Conservation (phyloP, 169 alveolate genomes). For the Cyclospora cayetanensis region DNA sequence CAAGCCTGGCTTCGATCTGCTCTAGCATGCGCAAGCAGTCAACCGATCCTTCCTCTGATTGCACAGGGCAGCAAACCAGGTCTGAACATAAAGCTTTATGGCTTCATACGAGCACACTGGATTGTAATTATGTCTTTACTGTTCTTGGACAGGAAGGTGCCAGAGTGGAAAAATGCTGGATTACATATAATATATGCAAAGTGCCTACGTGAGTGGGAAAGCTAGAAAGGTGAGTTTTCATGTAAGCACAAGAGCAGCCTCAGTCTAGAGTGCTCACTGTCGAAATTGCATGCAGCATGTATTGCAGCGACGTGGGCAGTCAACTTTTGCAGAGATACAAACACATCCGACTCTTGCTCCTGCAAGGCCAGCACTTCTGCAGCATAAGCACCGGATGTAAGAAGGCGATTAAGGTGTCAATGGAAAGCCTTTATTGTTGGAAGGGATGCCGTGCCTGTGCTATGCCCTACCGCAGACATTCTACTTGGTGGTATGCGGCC, state of each 20-base stretch:
- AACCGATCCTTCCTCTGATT: slow-evolving; percentile 56
- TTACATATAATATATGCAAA: no score
- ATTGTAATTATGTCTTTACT: no score
- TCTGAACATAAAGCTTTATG: neutral
- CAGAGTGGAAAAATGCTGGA: no score
- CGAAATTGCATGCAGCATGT: slow-evolving; percentile 48
- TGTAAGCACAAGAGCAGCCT: neutral
- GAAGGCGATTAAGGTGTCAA: no score
- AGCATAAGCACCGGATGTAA: neutral
- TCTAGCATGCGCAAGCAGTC: slow-evolving; percentile 68
- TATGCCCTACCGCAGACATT: no score
- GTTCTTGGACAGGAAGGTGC: no score
- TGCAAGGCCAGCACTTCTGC: slow-evolving; percentile 50
- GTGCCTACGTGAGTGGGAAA: no score
- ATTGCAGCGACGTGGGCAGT: slow-evolving; percentile 37
- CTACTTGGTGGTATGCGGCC: no score
- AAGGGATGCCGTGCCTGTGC: no score
- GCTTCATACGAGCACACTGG: no score
- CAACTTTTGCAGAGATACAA: slow-evolving; percentile 31
- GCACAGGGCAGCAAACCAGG: neutral
- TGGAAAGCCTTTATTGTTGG: no score
- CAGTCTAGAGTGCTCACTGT: neutral
- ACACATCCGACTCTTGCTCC: slow-evolving; percentile 42
- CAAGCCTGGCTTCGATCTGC: slow-evolving; percentile 69
- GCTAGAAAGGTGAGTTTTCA: neutral